Conservation (phyloP, 2,329 filamentous ascomycete species). For the Xylaria sp. region DNA sequence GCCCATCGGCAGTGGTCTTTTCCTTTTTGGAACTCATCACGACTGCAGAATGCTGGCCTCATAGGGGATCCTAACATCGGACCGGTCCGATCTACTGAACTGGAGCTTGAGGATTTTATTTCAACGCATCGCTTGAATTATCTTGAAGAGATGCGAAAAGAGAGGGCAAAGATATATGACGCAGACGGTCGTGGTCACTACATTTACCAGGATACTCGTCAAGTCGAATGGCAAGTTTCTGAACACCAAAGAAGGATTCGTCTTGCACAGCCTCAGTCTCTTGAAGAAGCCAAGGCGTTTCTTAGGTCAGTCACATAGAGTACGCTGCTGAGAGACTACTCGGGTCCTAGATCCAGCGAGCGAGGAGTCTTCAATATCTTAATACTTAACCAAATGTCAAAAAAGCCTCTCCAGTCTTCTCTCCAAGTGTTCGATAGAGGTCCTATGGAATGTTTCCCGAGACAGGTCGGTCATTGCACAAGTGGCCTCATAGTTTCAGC, state of each 20-base stretch:
- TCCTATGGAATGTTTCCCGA: no score
- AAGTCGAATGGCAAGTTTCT: slow-evolving; percentile 2
- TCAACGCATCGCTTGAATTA: not conserved
- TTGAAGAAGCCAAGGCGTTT: slow-evolving; percentile 5
- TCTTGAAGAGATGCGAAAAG: not conserved
- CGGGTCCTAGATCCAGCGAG: not conserved
- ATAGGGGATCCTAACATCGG: slow-evolving; percentile 8
- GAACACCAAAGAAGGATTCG: not conserved
- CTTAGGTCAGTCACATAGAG: not conserved
- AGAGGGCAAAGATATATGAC: not conserved
- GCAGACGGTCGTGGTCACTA: slow-evolving; percentile 4
- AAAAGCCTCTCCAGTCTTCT: no score
- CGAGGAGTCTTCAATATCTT: no score
- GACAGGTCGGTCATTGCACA: no score
- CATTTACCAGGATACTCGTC: not conserved
- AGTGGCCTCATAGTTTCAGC: no score
- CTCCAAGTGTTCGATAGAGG: no score
- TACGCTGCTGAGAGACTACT: not conserved
- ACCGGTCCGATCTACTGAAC: not conserved
- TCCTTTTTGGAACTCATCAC: slow-evolving; percentile 20
- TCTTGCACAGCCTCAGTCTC: not conserved
- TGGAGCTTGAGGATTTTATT: not conserved
- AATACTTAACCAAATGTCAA: no score
- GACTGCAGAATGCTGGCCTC: slow-evolving; percentile 3
- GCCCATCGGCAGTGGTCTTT: slow-evolving; percentile 11